Evolutionary conservation across 2,329 filamentous ascomycete genomes (phyloP), one percentile per base, ranked within the genome.

Genomic region (Metarhizium guizhouense): DNA sequence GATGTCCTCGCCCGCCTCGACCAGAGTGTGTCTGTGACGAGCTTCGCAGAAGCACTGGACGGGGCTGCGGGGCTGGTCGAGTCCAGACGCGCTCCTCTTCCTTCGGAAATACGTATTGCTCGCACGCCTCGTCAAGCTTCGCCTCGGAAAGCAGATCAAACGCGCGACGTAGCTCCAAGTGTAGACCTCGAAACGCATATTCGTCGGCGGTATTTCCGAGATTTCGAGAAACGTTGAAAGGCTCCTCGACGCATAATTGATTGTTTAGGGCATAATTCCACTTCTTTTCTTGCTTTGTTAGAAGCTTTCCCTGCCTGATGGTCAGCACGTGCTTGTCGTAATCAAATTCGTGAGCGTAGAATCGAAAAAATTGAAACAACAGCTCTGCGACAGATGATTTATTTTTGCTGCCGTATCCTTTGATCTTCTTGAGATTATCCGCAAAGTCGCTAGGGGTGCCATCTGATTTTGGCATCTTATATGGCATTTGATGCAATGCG

Each of bases 181-280:
- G 94, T 34, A 99, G 81, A 1, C 94, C 94, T 52, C 88, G 84
- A 72, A 96, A 96, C 0, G 94, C 93, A 47, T 89, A 95, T 68
- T 96, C 92, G 67, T 99, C 94, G 8, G 91, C 94, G 2, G 94
- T 97, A 64, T 99, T 99, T 47, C 92, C 94, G 49, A 99, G 77
- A 68, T 99, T 99, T 47, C 94, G 84, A 40, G 81, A 80, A 4
- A 81, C 87, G 65, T 96, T 99, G 77, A 99, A 99, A 0, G 94
- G 94, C 69, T 99, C 94, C 68, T 99, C 94, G 11, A 99, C 90
- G 68, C 93, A 96, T 36, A 99, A 79, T 59, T 88, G 84, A 65
- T 95, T 94, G 65, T 92, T 91, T 56, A 86, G 75, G 40, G 82
- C 78, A 52, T 88, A 78, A 65, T 92, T 84, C 94, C 94, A 97